Evolutionary conservation across 305 asterid genomes (phyloP).

Genomic region (Fraxinus latifolia): DNA sequence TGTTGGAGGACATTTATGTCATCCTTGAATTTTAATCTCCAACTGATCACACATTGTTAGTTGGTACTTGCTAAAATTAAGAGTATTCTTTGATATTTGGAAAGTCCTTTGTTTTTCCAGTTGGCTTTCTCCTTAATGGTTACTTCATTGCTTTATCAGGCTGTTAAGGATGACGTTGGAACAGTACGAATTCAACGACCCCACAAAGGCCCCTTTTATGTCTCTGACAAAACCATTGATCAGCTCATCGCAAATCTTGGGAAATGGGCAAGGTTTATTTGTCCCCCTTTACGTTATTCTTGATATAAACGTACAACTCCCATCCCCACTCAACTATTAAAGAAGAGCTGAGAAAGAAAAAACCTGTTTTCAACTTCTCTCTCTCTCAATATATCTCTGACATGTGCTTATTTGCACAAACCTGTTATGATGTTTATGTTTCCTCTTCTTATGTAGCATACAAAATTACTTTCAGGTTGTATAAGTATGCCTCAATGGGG

Average conservation of each 20-base stretch:
- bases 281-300: constrained; percentile 18
- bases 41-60: background rate
- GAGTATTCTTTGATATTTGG: constrained; percentile 5
- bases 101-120: background rate
- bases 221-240: constrained; percentile 79
- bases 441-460: background rate
- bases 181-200: constrained; percentile 86
- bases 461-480: constrained; percentile 58
- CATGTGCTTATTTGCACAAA: background rate
- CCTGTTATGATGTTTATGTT: background rate
- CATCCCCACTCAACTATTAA: background rate
- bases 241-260: constrained; percentile 96
- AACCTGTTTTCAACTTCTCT: background rate
- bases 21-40: constrained; percentile 7
- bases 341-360: background rate
- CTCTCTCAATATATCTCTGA: background rate
- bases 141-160: constrained; percentile 43
- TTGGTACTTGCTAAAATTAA: constrained; percentile 2
- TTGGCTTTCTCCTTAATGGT: constrained; percentile 9
- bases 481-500: constrained; percentile 84
- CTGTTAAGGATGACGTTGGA: constrained; percentile 88
- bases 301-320: background rate
- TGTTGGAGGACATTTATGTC: constrained; percentile 2
- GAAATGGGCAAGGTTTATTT: constrained; percentile 87
- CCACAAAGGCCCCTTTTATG: constrained; percentile 93